Evolutionary conservation across 169 alveolate species (phyloP).

Genomic region (Plasmodium billcollinsi): DNA sequence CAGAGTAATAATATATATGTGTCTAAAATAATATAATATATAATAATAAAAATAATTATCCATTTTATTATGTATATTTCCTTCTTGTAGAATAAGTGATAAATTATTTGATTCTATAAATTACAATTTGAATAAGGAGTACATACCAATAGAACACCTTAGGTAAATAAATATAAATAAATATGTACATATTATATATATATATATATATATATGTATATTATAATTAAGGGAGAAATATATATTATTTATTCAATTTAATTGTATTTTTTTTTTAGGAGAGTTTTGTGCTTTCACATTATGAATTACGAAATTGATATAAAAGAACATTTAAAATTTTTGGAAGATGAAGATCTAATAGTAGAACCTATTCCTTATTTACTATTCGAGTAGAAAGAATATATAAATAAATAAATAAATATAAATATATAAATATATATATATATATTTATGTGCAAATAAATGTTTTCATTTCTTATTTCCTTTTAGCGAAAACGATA

Average conservation of each 20-base stretch:
- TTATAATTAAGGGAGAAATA: background rate
- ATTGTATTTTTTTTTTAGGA: conserved; percentile 17
- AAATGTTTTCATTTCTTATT: background rate
- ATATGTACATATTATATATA: conserved; percentile 9
- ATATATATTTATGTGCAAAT: background rate
- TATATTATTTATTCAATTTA: background rate
- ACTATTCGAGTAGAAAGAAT: conserved; percentile 36
- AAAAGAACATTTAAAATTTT: conserved; percentile 36
- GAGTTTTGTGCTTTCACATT: conserved; percentile 47
- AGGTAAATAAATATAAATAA: conserved; percentile 17
- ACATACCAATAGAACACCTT: conserved; percentile 67
- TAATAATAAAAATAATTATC: background rate
- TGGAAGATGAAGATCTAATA: conserved; percentile 10
- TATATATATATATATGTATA: background rate
- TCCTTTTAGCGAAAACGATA: conserved; percentile 52
- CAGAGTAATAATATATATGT: conserved; percentile 20
- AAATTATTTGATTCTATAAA: conserved; percentile 63
- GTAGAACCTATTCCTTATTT: conserved; percentile 51
- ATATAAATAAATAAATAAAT: background rate
- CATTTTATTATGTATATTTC: background rate
- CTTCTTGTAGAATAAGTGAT: conserved; percentile 37
- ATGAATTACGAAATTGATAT: conserved; percentile 40
- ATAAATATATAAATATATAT: background rate
- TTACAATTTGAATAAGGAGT: conserved; percentile 62
- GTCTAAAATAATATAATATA: background rate